Evolutionary conservation across 1,284 basidiomycete species (phyloP), one percentile per base, ranked within the genome.

Genomic region (Moniliella sp.): DNA sequence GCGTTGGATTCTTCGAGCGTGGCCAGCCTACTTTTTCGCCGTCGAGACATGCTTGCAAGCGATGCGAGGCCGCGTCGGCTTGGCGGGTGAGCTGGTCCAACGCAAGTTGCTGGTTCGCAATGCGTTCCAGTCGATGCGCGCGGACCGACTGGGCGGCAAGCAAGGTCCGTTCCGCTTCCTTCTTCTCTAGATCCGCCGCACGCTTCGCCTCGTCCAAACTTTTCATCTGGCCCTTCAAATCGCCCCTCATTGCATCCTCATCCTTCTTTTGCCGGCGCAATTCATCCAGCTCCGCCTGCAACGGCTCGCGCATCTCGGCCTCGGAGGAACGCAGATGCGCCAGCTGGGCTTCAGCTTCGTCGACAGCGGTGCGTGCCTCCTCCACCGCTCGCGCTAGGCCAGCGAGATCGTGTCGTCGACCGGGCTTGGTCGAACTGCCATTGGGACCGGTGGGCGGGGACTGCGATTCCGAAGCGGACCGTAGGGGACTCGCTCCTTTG

Each of bases 121-220:
- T 23, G 21, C 21, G 21, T n/a, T 7, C n/a, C 21, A 7, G 21
- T 7, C n/a, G 21, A 7, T n/a, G 8, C n/a, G 7, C 21, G n/a
- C 21, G 21, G 8, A n/a, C 21, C 7, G 21, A 7, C 21, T 7
- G n/a, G 8, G 21, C 21, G n/a, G 21, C 66, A 46, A 75, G 77
- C 36, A 88, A 66, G 43, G 75, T 75, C 65, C 80, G 82, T 62
- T 93, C 86, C 2, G 76, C 79, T 25, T 93, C 83, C 28, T 75
- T 69, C 52, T 74, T 76, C 32, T 67, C 63, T 31, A 69, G 66
- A 59, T 93, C 86, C 4, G 83, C 79, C 28, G 67, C 66, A 25
- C 86, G 74, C 62, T 78, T 81, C 37, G 73, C 68, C 51, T 94
- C 86, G 48, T 94, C 86, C 4, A 91, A 66, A 0, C 67, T 62